Evolutionary conservation across 2,329 filamentous ascomycete genomes (phyloP).

Genomic region (Beauveria medogensis): DNA sequence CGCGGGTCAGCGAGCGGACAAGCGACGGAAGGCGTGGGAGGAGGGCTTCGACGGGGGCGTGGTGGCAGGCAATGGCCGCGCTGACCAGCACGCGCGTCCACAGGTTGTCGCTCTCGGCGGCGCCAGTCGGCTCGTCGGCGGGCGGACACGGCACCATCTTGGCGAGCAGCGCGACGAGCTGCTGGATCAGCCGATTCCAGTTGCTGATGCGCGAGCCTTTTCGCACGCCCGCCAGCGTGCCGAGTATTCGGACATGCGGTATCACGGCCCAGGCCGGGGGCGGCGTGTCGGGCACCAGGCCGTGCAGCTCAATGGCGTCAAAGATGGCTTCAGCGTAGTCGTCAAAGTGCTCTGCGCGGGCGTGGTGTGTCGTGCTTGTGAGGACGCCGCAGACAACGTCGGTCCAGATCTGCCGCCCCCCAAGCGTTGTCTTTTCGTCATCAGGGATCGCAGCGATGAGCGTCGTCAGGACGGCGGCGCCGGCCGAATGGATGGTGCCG

Average conservation of each 20-base stretch:
- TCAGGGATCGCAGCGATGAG: constrained; percentile 45
- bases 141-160: constrained; percentile 36
- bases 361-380: constrained; percentile 76
- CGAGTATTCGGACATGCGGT: constrained; percentile 52
- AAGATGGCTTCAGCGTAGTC: constrained; percentile 57
- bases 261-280: constrained; percentile 32
- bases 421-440: constrained; percentile 39
- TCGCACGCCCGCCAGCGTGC: constrained; percentile 67
- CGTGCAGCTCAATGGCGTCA: constrained; percentile 34
- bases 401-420: constrained; percentile 44
- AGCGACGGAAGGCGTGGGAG: constrained; percentile 62
- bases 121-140: constrained; percentile 24
- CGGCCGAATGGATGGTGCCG: constrained; percentile 51
- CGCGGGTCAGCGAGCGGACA: constrained; percentile 54
- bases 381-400: constrained; percentile 68
- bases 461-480: constrained; percentile 42
- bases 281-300: constrained; percentile 4
- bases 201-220: constrained; percentile 65
- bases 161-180: constrained; percentile 45
- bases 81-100: constrained; percentile 53
- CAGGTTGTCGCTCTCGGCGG: constrained; percentile 31
- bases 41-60: constrained; percentile 70
- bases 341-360: constrained; percentile 63
- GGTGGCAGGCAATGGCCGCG: constrained; percentile 60
- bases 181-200: constrained; percentile 60